Base-by-base conservation (phyloP, 2,329 filamentous ascomycete species). In the Fusarium annulatum region DNA sequence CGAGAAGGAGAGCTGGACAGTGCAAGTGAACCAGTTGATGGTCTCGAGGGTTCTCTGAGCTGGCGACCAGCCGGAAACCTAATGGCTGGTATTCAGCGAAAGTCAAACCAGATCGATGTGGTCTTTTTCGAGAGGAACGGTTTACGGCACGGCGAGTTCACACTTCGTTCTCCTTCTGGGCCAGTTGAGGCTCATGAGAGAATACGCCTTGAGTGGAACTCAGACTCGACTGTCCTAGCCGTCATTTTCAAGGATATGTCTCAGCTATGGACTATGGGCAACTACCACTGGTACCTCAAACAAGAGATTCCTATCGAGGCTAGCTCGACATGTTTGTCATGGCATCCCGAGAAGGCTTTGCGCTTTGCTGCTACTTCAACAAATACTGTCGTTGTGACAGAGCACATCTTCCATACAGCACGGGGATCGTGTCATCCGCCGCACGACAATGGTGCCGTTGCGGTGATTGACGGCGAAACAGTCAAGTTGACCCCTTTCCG, bases 201-300 rank as follows among this genome's bases (percentile, higher is more conserved):
- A 56, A 91, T 97, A 61, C 84, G 85, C 34, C 85, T 99, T 19
- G 88, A 89, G 53, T 99, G 96, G 96, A 99, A 98, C 79, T 88
- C 90, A 9, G 96, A 99, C 80, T 99, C 96, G 1, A 96, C 92
- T 3, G 94, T 97, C 2, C 87, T 99, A 51, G 95, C 96, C 10
- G 91, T 98, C n/a, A 86, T 89, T 3, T 90, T 95, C 75, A 85
- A 86, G 38, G 89, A 95, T 72, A 88, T 90, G 63, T 85, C 96
- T n/a, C 96, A 99, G 79, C 85, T 99, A 3, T 99, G 96, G 96
- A 97, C 95, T 2, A 97, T 93, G 88, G 93, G 94, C 26, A 99
- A 99, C 81, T 99, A 99, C 76, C 94, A 98, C 80, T 99, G 96
- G 89, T 98, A 98, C 81, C 86, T 99, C 21, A 99, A 99, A 84